Evolutionary conservation across 2,329 filamentous ascomycete species (phyloP), one percentile per base, ranked within the genome.

Genomic region (Trichophyton simii): DNA sequence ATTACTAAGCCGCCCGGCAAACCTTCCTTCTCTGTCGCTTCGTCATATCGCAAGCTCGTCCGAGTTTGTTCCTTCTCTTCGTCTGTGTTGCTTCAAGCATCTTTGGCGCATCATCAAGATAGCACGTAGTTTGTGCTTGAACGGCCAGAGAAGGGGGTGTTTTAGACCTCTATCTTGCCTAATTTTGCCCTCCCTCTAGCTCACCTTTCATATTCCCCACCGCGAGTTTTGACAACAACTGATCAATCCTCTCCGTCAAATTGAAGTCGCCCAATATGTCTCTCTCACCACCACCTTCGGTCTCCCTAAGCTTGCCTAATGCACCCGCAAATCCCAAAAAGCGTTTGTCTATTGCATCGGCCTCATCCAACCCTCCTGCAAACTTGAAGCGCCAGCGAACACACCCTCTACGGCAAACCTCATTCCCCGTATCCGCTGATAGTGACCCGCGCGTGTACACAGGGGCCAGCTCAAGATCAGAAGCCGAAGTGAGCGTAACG

Each of bases 321-420:
- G 59, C 62, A 20, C 31, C 41, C n/a, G 59, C 62, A 20, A 57
- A 58, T 50, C 48, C 57, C 59, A 67, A 66, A 60, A 66, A 64
- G 48, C 60, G 61, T 57, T 54, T 65, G 46, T 66, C 63, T 52
- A 63, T 63, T 59, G 57, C 60, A 44, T 60, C 60, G 46, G 62
- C 59, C 60, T 44, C 44, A 20, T 62, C 61, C 6, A 55, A 57
- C 8, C 58, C 63, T 2, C 60, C 64, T 62, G 60, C 71, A 70
- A 63, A 69, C 66, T 28, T 65, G 69, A 65, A 66, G 57, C 63
- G 60, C 42, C 63, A 60, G 20, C 75, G 74, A 65, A 73, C 76
- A 67, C 77, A 79, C 64, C 77, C 77, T 15, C 75, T 79, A 60
- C 73, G 76, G 42, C 76, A 79, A 63, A 78, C 76, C 25, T 78